Percentiles rank a stretch among this genome's conserved stretches.
Evolutionary conservation across 768 basidiomycete species (phyloP).

Genomic region (Lentinula edodes): DNA sequence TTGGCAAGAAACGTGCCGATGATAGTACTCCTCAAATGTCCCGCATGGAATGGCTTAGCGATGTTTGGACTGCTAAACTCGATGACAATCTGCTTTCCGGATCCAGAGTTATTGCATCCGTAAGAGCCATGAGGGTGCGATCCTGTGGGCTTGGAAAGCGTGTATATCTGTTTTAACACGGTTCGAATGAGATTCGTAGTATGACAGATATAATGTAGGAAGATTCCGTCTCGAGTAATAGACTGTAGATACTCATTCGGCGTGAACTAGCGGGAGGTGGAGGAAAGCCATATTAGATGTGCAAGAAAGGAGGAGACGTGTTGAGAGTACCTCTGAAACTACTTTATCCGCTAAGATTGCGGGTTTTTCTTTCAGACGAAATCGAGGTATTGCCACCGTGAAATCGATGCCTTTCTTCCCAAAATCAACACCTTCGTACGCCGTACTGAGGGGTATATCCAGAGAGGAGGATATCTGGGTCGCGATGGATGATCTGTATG

Average conservation of each 20-base stretch:
- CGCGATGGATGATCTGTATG: neutral
- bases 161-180: conserved; percentile 26
- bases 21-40: conserved; percentile 35
- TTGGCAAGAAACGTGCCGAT: conserved; percentile 36
- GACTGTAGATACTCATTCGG: conserved; percentile 4
- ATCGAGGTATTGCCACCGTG: conserved; percentile 40
- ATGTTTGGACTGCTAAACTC: conserved; percentile 39
- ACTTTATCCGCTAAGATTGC: conserved; percentile 24
- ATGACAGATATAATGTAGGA: conserved; percentile 5
- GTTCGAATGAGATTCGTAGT: conserved; percentile 23
- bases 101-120: conserved; percentile 24
- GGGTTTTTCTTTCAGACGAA: conserved; percentile 38
- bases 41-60: conserved; percentile 38
- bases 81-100: conserved; percentile 25
- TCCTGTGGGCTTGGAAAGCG: conserved; percentile 12
- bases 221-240: conserved; percentile 2
- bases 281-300: too few species aligned
- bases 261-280: neutral
- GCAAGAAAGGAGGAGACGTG: too few species aligned
- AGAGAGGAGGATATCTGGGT: neutral
- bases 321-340: neutral
- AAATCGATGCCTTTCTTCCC: conserved; percentile 40
- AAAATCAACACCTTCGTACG: conserved; percentile 37
- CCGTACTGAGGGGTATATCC: conserved; percentile 8
- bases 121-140: conserved; percentile 15